Percentiles rank a stretch among this genome's conserved stretches.
Evolutionary conservation across 345 rosid genomes (phyloP).

Genomic region (Gossypium herbaceum): DNA sequence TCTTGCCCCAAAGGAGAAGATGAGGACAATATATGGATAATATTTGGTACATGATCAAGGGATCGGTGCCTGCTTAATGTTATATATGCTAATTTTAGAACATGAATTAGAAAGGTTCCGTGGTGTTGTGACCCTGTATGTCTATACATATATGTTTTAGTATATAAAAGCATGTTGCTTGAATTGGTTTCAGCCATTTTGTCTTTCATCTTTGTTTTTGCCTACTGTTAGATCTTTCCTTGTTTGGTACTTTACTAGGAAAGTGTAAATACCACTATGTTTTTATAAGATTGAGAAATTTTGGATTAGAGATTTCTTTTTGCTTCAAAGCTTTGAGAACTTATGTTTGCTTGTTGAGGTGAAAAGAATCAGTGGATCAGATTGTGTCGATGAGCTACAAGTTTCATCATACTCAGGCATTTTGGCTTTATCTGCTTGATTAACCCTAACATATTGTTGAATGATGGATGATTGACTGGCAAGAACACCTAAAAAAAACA

Average conservation of each 20-base stretch:
- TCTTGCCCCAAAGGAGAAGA: slow-evolving; percentile 29
- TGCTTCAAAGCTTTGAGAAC: neutral
- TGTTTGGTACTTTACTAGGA: slow-evolving; percentile 8
- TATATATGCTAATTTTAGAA: slow-evolving; percentile 40
- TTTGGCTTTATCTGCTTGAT: neutral
- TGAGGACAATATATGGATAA: slow-evolving; percentile 22
- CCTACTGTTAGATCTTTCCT: neutral
- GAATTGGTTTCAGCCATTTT: neutral
- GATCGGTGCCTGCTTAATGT: slow-evolving; percentile 32
- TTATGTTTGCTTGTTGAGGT: neutral
- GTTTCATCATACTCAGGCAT: too few relatives aligned
- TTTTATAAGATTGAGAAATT: neutral
- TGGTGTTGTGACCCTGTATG: slow-evolving; percentile 30
- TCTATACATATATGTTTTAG: slow-evolving; percentile 23
- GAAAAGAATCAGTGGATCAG: too few relatives aligned
- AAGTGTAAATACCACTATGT: slow-evolving; percentile 34
- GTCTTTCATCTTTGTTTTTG: neutral
- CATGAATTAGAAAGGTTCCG: slow-evolving; percentile 36
- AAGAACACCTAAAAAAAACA: neutral
- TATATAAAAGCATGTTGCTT: slow-evolving; percentile 33
- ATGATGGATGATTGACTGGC: slow-evolving; percentile 7
- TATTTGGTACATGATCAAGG: slow-evolving; percentile 30
- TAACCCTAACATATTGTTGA: neutral
- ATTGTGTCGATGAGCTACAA: too few relatives aligned
- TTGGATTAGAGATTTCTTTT: neutral